Evolutionary conservation across 768 basidiomycete species (phyloP).

Genomic region (Sporobolomyces pararoseus): DNA sequence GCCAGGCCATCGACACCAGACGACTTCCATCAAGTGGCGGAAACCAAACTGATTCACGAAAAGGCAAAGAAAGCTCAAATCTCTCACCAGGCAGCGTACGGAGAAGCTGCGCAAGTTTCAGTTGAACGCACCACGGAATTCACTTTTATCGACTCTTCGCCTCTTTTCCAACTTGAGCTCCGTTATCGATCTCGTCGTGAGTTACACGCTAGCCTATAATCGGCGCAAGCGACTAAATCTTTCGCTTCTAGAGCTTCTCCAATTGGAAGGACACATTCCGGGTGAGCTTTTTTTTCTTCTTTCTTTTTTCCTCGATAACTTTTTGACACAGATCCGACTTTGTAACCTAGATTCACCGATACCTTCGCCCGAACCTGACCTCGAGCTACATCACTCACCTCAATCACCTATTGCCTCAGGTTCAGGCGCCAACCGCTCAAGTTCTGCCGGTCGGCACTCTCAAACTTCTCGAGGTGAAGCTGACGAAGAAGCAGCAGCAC

Average conservation of each 20-base stretch:
- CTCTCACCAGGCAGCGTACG: constrained; percentile 12
- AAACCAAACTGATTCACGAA: no score
- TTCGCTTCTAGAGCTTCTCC: constrained; percentile 8
- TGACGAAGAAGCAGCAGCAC: neutral
- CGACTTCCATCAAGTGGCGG: no score
- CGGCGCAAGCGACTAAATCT: neutral
- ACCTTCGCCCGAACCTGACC: no score
- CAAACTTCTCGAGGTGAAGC: no score
- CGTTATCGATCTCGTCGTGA: constrained; percentile 20
- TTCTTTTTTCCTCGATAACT: no score
- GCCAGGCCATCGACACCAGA: no score
- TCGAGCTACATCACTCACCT: no score
- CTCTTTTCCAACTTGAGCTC: neutral
- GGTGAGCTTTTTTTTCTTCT: neutral
- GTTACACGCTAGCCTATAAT: neutral
- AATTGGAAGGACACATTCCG: constrained; percentile 16
- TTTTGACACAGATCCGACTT: no score
- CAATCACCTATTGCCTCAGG: no score
- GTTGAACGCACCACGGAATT: neutral
- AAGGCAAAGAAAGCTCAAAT: neutral
- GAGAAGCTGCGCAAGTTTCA: neutral
- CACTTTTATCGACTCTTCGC: neutral
- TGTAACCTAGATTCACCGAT: no score
- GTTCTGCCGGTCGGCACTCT: no score
- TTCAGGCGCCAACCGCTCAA: no score